Conservation (phyloP, 345 rosid species). For the Eucalyptus paniculata region DNA sequence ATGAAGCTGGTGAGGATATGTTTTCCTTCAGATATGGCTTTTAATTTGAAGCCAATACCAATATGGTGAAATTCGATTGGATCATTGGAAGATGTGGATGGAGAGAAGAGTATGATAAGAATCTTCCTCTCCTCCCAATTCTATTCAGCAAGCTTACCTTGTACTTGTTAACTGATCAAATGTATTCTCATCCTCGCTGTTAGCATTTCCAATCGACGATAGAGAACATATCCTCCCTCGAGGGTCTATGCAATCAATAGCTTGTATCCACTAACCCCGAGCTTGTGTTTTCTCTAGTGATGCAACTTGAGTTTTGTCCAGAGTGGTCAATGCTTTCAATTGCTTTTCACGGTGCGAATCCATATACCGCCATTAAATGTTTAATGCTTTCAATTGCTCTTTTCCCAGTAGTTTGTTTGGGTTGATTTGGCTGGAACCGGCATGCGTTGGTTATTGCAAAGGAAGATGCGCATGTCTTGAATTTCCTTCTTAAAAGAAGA, state of each 20-base stretch:
- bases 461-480: background rate
- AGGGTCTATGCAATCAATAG: background rate
- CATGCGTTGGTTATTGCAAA: background rate
- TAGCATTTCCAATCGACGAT: background rate
- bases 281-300: background rate
- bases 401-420: background rate
- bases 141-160: background rate
- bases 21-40: background rate
- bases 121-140: background rate
- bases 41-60: background rate
- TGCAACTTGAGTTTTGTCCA: background rate
- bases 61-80: background rate
- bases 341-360: background rate
- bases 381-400: background rate
- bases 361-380: background rate
- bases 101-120: background rate
- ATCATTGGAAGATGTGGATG: background rate
- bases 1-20: background rate
- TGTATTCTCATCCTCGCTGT: background rate
- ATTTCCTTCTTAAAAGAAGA: background rate
- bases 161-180: background rate
- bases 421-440: background rate
- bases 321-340: background rate
- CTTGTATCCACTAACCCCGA: background rate
- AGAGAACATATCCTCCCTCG: background rate